These are phyloP conservation scores for Meyerozyma carpophila DNA, from an alignment of 1,139 yeast species.

Conservation along the genomic window DNA sequence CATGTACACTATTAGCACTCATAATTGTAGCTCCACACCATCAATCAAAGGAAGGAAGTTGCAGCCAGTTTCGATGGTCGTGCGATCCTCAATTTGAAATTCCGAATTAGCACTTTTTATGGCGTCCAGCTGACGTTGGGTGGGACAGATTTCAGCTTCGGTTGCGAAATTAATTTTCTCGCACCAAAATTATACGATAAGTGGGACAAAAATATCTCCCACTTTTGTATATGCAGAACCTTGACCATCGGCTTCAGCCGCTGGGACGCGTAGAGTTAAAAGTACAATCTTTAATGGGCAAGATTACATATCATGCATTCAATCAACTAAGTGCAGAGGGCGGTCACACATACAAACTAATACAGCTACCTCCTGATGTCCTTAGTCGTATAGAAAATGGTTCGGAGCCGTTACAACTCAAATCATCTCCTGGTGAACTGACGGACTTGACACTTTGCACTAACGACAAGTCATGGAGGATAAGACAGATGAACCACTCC, in stretches of 20 bases:
- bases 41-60: neutral
- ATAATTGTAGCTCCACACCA: too few species aligned
- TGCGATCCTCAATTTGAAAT: neutral
- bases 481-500: conserved; percentile 82
- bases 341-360: conserved; percentile 41
- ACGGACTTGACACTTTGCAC: conserved; percentile 63
- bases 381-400: conserved; percentile 21
- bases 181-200: neutral
- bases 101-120: neutral
- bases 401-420: conserved; percentile 33
- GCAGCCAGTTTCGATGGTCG: neutral
- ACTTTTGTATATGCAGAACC: neutral
- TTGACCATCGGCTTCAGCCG: neutral
- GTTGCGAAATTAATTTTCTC: neutral
- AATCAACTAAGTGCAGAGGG: conserved; percentile 20
- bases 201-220: conserved; percentile 8
- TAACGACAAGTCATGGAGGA: conserved; percentile 48
- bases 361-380: conserved; percentile 57
- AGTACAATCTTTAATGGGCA: neutral
- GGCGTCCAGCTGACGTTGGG: neutral
- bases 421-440: conserved; percentile 33
- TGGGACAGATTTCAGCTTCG: neutral
- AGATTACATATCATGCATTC: conserved; percentile 15
- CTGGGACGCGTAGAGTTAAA: conserved; percentile 3
- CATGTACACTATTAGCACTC: neutral